Evolutionary conservation across 805 yeast species (phyloP).

Genomic region (Isabelozyma rhagii): DNA sequence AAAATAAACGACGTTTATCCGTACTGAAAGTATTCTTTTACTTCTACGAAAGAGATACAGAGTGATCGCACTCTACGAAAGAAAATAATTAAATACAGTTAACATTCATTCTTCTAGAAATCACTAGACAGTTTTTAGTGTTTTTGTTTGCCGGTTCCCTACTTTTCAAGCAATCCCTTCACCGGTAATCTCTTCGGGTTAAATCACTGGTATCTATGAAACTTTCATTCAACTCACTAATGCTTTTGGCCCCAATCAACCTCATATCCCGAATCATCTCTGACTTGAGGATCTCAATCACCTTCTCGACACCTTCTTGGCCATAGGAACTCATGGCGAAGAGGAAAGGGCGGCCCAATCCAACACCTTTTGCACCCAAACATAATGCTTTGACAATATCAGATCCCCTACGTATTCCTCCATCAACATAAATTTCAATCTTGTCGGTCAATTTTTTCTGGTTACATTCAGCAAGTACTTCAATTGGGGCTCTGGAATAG

Average conservation of each 20-base stretch:
- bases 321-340: conserved; percentile 64
- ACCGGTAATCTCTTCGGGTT: background rate
- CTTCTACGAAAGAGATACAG: too few relatives aligned
- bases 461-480: conserved; percentile 62
- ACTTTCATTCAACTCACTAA: conserved; percentile 43
- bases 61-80: too few relatives aligned
- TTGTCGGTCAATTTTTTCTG: conserved; percentile 42
- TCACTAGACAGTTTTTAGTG: too few relatives aligned
- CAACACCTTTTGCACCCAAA: conserved; percentile 65
- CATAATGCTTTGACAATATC: conserved; percentile 62
- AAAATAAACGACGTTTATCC: too few relatives aligned
- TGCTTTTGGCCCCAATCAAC: conserved; percentile 61
- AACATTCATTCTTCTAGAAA: too few relatives aligned
- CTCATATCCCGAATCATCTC: conserved; percentile 78
- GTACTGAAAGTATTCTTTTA: too few relatives aligned
- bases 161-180: background rate
- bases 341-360: conserved; percentile 61
- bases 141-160: too few relatives aligned
- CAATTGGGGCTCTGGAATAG: conserved; percentile 69
- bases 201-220: conserved; percentile 22
- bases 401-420: conserved; percentile 65
- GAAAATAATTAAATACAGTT: too few relatives aligned
- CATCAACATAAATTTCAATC: conserved; percentile 55
- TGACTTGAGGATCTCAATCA: conserved; percentile 57
- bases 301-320: conserved; percentile 56